These are phyloP conservation scores for Phycomyces nitens DNA, from an alignment of 192 early-diverging fungal species.

Conservation along the genomic window DNA sequence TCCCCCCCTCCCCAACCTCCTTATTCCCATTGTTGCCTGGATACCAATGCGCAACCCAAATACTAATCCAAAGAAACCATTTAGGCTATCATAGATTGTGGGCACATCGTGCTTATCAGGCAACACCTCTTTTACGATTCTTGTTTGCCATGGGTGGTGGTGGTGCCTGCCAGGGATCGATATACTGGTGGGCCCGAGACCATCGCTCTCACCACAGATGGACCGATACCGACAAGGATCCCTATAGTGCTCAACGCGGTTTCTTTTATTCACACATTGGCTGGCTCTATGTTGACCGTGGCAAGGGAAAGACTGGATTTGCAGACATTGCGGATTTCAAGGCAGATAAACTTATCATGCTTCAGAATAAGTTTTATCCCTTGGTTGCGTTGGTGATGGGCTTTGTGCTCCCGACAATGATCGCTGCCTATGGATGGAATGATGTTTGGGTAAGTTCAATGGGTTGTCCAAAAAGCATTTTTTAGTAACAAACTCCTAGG, in stretches of 20 bases:
- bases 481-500: slow-evolving; percentile 29
- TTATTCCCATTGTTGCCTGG: background rate
- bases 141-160: slow-evolving; percentile 63
- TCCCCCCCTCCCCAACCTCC: background rate
- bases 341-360: slow-evolving; percentile 61
- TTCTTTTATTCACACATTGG: slow-evolving; percentile 77
- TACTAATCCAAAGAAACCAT: too few relatives aligned
- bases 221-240: slow-evolving; percentile 80
- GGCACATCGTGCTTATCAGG: slow-evolving; percentile 76
- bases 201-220: slow-evolving; percentile 81
- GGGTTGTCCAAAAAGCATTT: background rate
- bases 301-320: slow-evolving; percentile 62
- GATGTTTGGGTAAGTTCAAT: slow-evolving; percentile 52
- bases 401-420: slow-evolving; percentile 72
- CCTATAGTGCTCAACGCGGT: slow-evolving; percentile 74
- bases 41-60: too few relatives aligned
- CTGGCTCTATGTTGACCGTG: slow-evolving; percentile 82
- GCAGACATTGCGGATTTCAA: slow-evolving; percentile 78
- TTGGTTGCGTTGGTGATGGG: slow-evolving; percentile 66
- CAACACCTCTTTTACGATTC: slow-evolving; percentile 56
- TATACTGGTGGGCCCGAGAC: slow-evolving; percentile 83
- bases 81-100: slow-evolving; percentile 83
- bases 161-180: slow-evolving; percentile 77
- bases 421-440: slow-evolving; percentile 79
- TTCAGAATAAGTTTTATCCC: slow-evolving; percentile 76